Percentiles rank a stretch among this genome's conserved stretches.
These are phyloP conservation scores for Trametes punicea DNA, from an alignment of 768 basidiomycete species.

Conservation along the genomic window DNA sequence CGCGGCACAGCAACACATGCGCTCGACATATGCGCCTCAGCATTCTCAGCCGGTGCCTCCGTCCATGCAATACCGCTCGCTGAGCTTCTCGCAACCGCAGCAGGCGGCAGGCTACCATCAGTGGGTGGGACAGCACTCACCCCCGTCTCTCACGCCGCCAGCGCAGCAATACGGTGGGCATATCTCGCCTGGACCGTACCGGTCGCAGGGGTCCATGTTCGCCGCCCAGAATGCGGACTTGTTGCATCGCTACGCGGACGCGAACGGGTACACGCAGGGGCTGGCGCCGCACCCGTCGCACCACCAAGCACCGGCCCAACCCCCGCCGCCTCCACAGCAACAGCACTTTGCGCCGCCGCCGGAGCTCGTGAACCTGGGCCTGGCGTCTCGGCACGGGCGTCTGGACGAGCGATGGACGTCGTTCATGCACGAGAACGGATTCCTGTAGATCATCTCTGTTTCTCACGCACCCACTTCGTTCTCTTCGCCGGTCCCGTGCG, in stretches of 20 bases:
- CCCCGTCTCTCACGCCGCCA: constrained; percentile 4
- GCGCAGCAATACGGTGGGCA: constrained; percentile 1
- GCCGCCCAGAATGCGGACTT: constrained; percentile 8
- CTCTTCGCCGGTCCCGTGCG: too few species aligned
- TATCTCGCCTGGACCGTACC: constrained; percentile 1
- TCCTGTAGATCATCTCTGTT: too few species aligned
- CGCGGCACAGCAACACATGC: neutral
- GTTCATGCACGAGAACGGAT: constrained; percentile 58
- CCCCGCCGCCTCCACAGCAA: constrained; percentile 21
- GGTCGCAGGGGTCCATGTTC: neutral
- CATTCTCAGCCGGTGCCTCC: constrained; percentile 5
- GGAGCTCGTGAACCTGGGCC: constrained; percentile 57
- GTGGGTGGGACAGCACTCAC: constrained; percentile 12
- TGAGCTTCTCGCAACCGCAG: constrained; percentile 16
- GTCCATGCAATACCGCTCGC: constrained; percentile 6
- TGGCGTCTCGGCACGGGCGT: constrained; percentile 53
- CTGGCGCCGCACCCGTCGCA: constrained; percentile 9
- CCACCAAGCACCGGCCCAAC: constrained; percentile 19
- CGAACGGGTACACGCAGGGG: neutral
- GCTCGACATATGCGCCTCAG: neutral
- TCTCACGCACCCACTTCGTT: too few species aligned
- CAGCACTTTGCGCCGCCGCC: constrained; percentile 27
- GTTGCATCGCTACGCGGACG: constrained; percentile 9
- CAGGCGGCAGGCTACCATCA: neutral
- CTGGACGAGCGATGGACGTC: constrained; percentile 58